Evolutionary conservation across 495 filamentous ascomycete species (phyloP), one percentile per base, ranked within the genome.

Genomic region (Paragyromitra xinjiangensis): DNA sequence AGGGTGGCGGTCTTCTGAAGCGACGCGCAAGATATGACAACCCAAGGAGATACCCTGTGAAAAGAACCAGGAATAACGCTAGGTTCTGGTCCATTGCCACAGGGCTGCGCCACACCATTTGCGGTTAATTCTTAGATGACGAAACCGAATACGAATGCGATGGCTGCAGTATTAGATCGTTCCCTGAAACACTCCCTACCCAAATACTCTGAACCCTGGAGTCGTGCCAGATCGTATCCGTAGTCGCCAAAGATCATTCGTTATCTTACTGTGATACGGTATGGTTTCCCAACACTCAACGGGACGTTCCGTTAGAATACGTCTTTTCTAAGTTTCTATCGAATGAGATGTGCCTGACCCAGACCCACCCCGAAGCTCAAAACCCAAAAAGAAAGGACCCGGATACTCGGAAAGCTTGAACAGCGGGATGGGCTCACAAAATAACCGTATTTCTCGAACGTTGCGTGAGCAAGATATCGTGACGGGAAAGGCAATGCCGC

Each of bases 401-500:
- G 69, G 42, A 62, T 50, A 16, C 11, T 37, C 44, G 68, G 56
- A 24, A 19, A 26, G 24, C 22, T 19, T n/a, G 44, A 66, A 22
- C 22, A 8, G 14, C 24, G 37, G 61, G 45, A 65, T 73, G 50
- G 50, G 48, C 37, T 42, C 66, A 44, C 11, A 7, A 39, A 39
- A 58, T 40, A 59, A 69, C 37, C 51, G 51, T 58, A 45, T 58
- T 69, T 58, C 48, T 40, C 64, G 64, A 40, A 64, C 50, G 63
- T 53, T 51, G 9, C 29, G 34, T 42, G 65, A 56, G 39, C 69
- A 51, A 51, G 40, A 64, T 64, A 45, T 55, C 68, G 48, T 68
- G 14, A 39, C 34, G 65, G 68, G 68, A 22, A 16, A 16, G 11
- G 39, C 8, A 22, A 24, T 34, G 45, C 34, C 44, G 50, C 67